Conservation (phyloP, 192 early-diverging fungal species). For the Funneliformis geosporum region DNA sequence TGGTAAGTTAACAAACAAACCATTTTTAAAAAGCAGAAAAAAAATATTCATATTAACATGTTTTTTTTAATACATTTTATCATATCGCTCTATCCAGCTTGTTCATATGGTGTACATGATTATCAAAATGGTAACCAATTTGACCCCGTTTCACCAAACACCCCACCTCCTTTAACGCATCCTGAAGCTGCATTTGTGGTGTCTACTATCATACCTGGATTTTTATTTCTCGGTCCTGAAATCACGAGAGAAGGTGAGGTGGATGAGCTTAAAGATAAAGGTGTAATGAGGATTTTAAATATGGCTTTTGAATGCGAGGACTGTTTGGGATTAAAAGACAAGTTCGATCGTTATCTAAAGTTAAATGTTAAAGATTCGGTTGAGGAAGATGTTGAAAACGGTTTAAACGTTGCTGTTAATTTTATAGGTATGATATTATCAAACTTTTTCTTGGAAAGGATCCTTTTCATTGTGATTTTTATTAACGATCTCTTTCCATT, state of each 20-base stretch:
- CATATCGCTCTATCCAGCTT: not conserved
- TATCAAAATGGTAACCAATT: not conserved
- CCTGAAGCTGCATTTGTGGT: slow-evolving; percentile 47
- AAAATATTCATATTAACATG: too few species aligned
- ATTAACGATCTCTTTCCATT: not conserved
- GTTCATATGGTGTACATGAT: not conserved
- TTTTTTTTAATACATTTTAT: not conserved
- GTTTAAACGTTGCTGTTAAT: slow-evolving; percentile 60
- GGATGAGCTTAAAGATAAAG: slow-evolving; percentile 50
- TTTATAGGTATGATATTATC: slow-evolving; percentile 62
- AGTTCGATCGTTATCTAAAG: slow-evolving; percentile 47
- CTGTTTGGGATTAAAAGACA: slow-evolving; percentile 42
- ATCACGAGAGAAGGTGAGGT: slow-evolving; percentile 57
- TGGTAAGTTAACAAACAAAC: too few species aligned
- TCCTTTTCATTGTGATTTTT: too few species aligned
- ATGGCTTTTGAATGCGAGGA: slow-evolving; percentile 76
- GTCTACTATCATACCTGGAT: slow-evolving; percentile 59
- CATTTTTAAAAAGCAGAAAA: too few species aligned
- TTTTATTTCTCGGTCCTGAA: slow-evolving; percentile 71
- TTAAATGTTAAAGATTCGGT: slow-evolving; percentile 64
- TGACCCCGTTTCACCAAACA: not conserved
- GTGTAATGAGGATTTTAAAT: slow-evolving; percentile 74
- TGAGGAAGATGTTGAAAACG: slow-evolving; percentile 62
- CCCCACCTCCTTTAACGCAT: slow-evolving; percentile 33
- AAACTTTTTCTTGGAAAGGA: not conserved